A percentile compares a stretch with the other conserved stretches of the same genome.
Evolutionary conservation across 768 basidiomycete genomes (phyloP).

Genomic region (Phaeotremella skinneri): DNA sequence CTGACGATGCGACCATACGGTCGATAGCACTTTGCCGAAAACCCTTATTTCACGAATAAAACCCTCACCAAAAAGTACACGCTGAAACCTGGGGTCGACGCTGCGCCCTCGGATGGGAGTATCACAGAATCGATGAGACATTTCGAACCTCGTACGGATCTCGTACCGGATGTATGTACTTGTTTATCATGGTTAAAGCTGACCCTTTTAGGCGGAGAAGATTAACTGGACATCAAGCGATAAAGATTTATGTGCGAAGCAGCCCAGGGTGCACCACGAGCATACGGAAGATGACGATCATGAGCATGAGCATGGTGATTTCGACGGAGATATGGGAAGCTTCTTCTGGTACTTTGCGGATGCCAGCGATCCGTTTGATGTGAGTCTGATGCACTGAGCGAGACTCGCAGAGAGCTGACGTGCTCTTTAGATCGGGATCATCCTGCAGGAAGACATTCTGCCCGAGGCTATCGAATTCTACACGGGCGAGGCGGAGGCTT

Average conservation of each 20-base stretch:
- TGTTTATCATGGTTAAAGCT: neutral
- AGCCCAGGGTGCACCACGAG: slow-evolving; percentile 27
- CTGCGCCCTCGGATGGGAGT: slow-evolving; percentile 23
- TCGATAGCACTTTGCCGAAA: slow-evolving; percentile 47
- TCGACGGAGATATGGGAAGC: slow-evolving; percentile 47
- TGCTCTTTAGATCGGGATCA: slow-evolving; percentile 31
- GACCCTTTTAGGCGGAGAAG: slow-evolving; percentile 15
- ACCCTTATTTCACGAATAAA: slow-evolving; percentile 50
- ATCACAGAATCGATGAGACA: slow-evolving; percentile 32
- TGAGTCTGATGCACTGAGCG: slow-evolving; percentile 16
- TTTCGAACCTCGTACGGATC: slow-evolving; percentile 34
- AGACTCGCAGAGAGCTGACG: neutral
- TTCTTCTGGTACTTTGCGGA: slow-evolving; percentile 49
- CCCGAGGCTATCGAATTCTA: slow-evolving; percentile 44
- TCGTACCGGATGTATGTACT: slow-evolving; percentile 25
- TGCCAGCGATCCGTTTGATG: slow-evolving; percentile 30
- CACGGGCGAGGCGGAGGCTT: slow-evolving; percentile 21
- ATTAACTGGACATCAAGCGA: slow-evolving; percentile 50
- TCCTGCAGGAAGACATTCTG: slow-evolving; percentile 37
- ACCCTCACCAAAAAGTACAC: slow-evolving; percentile 45
- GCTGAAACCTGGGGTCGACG: slow-evolving; percentile 21
- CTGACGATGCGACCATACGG: neutral
- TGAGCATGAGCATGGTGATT: slow-evolving; percentile 23
- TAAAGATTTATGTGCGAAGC: slow-evolving; percentile 37
- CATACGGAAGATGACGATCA: slow-evolving; percentile 9